Evolutionary conservation across 2,329 filamentous ascomycete species (phyloP), one percentile per base, ranked within the genome.

Genomic region (Penicillium sp.): DNA sequence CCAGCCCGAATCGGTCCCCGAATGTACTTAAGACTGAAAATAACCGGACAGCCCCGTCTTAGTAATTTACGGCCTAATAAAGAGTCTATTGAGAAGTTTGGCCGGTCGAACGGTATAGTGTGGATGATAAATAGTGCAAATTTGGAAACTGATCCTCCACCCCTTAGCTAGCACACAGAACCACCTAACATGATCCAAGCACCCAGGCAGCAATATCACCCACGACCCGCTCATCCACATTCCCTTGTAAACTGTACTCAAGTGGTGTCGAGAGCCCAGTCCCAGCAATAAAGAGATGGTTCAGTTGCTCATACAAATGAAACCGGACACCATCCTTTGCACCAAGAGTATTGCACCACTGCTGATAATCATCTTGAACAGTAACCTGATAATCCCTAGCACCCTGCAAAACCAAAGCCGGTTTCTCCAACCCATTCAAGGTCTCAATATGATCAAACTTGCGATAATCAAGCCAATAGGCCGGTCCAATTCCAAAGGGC

Each of bases 311-410:
- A 33, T 48, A 41, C 5, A 48, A 18, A 6, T 27, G 26, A 18
- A 40, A 41, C n/a, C 29, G 10, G 7, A 34, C 27, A 30, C 13
- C 34, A 7, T 23, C 26, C 18, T 33, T 48, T 7, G 10, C 26
- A 17, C 10, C 9, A 7, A 41, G 36, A 15, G 18, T 7, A 5
- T 6, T 10, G 9, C 15, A 5, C 36, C 46, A 48, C 12, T 47
- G 21, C 17, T 2, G 1, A 41, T 40, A 41, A 33, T 48, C 45
- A 48, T 48, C 45, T 6, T 41, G 17, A 7, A 32, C 6, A 26
- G 34, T 41, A 17, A 48, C 23, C 45, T 48, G 45, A 21, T 48
- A 48, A 23, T 48, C 45, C 27, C 45, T 40, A 17, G 12, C 24
- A 15, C 45, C 45, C 27, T 48, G 45, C 20, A 48, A 13, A 5